Percentiles rank a stretch among this genome's conserved stretches.
phyloP scores from a whole-genome alignment of 345 rosid species.

The Hibiscus mutabilis region DNA sequence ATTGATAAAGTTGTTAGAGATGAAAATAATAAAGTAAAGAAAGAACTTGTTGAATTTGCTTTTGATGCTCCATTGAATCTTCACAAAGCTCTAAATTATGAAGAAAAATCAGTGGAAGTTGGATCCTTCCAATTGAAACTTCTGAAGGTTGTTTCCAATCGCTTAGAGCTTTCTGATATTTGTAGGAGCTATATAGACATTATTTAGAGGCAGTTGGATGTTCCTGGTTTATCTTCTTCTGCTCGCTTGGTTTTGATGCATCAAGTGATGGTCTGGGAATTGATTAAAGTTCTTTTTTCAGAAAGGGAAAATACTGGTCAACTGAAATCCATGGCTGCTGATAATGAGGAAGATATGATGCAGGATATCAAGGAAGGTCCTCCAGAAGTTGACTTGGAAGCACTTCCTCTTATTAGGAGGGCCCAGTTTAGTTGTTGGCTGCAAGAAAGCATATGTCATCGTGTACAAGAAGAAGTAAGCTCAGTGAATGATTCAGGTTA shows the following conservation, averaged over 20 bases:
- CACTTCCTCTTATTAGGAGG: constrained; percentile 82
- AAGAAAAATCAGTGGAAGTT: constrained; percentile 47
- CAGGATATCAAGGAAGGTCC: constrained; percentile 65
- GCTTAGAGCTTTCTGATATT: constrained; percentile 58
- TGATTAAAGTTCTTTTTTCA: constrained; percentile 82
- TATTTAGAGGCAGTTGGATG: constrained; percentile 72
- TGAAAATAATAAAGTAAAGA: constrained; percentile 53
- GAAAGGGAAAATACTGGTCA: constrained; percentile 58
- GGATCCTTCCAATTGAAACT: constrained; percentile 71
- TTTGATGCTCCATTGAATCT: constrained; percentile 77
- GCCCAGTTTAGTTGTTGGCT: constrained; percentile 95
- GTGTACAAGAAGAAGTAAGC: constrained; percentile 82
- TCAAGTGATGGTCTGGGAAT: constrained; percentile 96
- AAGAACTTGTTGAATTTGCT: constrained; percentile 63
- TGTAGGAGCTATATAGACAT: constrained; percentile 76
- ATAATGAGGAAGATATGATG: constrained; percentile 90
- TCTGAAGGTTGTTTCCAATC: constrained; percentile 52
- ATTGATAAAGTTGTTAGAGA: constrained; percentile 75
- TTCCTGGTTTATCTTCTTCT: constrained; percentile 60
- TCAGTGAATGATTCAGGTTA: constrained; percentile 65
- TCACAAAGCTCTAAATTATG: constrained; percentile 56
- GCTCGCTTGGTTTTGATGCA: constrained; percentile 71
- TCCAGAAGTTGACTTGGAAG: constrained; percentile 57
- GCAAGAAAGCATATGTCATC: constrained; percentile 86
- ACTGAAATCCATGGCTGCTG: constrained; percentile 51